A percentile compares a stretch with the other conserved stretches of the same genome.
phyloP scores from a whole-genome alignment of 73 alveolate genomes.

The Paramecium caudatum region DNA sequence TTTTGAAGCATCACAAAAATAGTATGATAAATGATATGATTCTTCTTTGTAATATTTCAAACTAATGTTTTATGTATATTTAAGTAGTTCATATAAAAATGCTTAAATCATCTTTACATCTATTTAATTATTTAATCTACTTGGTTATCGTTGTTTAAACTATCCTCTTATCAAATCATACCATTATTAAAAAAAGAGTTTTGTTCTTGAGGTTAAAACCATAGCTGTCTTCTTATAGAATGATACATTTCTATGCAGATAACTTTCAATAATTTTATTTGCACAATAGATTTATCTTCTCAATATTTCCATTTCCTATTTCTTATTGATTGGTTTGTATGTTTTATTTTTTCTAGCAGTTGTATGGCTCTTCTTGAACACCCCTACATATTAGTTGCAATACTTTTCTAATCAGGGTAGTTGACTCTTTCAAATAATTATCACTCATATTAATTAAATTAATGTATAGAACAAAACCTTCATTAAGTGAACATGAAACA shows the following conservation, averaged over 20 bases:
- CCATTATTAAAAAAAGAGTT: neutral
- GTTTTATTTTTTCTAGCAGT: neutral
- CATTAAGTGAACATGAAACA: conserved; percentile 18
- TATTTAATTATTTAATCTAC: neutral
- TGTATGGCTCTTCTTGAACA: neutral
- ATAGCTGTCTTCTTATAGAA: conserved; percentile 36
- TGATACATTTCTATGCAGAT: conserved; percentile 8
- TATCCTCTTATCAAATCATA: conserved; percentile 5
- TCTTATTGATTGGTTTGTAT: neutral
- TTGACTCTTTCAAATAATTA: conserved; percentile 2
- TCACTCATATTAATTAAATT: conserved; percentile 11
- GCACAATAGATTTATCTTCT: conserved; percentile 49
- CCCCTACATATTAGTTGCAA: neutral
- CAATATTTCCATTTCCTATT: conserved; percentile 33
- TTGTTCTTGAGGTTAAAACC: neutral
- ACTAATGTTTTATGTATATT: neutral
- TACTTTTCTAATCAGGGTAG: neutral
- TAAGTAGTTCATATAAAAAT: neutral
- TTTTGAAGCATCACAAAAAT: neutral
- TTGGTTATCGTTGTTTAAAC: conserved; percentile 19
- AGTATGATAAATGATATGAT: neutral
- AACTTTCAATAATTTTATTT: neutral
- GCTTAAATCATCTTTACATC: neutral
- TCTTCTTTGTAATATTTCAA: neutral
- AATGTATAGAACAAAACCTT: conserved; percentile 20